Percentiles rank a stretch among this genome's conserved stretches.
phyloP scores from a whole-genome alignment of 768 basidiomycete genomes.

The Phylloporus rhodoxanthus region DNA sequence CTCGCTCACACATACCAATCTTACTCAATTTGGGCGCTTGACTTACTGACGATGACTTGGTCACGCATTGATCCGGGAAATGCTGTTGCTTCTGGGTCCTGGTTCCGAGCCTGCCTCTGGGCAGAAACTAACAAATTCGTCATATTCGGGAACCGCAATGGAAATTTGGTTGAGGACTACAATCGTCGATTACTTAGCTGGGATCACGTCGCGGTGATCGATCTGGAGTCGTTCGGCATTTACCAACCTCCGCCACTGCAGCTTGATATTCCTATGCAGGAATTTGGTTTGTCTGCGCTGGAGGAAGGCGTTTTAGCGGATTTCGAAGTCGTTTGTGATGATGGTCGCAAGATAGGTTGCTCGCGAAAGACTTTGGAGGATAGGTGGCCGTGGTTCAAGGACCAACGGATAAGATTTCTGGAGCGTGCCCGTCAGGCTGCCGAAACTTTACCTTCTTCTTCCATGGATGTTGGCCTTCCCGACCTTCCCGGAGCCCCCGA shows the following conservation, averaged over 20 bases:
- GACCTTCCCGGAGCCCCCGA: slow-evolving; percentile 50
- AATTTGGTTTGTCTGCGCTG: slow-evolving; percentile 76
- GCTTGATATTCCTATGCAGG: slow-evolving; percentile 68
- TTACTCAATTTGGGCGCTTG: slow-evolving; percentile 94
- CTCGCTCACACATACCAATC: slow-evolving; percentile 91
- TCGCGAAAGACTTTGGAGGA: slow-evolving; percentile 82
- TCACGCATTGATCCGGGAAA: slow-evolving; percentile 84
- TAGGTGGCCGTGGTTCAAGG: slow-evolving; percentile 93
- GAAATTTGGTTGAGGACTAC: slow-evolving; percentile 88
- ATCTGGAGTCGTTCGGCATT: slow-evolving; percentile 92
- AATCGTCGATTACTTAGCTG: slow-evolving; percentile 85
- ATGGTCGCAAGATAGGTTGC: slow-evolving; percentile 76
- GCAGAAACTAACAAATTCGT: slow-evolving; percentile 77
- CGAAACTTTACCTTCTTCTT: slow-evolving; percentile 52
- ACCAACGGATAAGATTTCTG: slow-evolving; percentile 56
- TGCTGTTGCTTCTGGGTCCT: slow-evolving; percentile 80
- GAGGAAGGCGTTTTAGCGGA: slow-evolving; percentile 81
- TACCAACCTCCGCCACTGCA: slow-evolving; percentile 77
- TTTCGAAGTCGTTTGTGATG: slow-evolving; percentile 90
- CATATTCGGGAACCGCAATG: slow-evolving; percentile 84
- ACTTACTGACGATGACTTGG: slow-evolving; percentile 79
- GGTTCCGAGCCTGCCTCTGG: slow-evolving; percentile 93
- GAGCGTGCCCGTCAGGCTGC: slow-evolving; percentile 52
- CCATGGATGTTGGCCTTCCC: slow-evolving; percentile 59
- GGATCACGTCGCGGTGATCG: slow-evolving; percentile 88